A percentile compares a stretch with the other conserved stretches of the same genome.
phyloP scores from a whole-genome alignment of 176 grass and related monocot genomes.

The Carex cristatella region DNA sequence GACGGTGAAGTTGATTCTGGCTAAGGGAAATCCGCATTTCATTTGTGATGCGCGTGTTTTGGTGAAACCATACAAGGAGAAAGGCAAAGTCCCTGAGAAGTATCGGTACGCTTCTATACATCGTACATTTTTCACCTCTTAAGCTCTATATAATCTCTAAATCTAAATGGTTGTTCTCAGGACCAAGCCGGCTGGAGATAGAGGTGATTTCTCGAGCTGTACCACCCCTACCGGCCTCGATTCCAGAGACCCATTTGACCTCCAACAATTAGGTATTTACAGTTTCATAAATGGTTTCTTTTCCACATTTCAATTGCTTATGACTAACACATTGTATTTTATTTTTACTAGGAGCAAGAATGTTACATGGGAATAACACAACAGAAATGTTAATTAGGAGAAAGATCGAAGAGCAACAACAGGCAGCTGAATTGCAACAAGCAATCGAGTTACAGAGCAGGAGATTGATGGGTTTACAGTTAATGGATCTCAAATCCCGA shows the following conservation, averaged over 20 bases:
- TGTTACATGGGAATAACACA: slow-evolving; percentile 57
- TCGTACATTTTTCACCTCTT: background rate
- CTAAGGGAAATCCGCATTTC: slow-evolving; percentile 93
- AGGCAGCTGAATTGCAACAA: slow-evolving; percentile 61
- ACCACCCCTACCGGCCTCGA: slow-evolving; percentile 48
- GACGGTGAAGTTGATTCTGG: slow-evolving; percentile 88
- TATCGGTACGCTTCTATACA: slow-evolving; percentile 45
- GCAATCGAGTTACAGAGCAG: slow-evolving; percentile 71
- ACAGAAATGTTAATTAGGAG: slow-evolving; percentile 57
- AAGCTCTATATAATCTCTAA: background rate
- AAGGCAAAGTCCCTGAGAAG: slow-evolving; percentile 94
- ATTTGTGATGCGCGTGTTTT: slow-evolving; percentile 88
- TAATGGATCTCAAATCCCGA: slow-evolving; percentile 56
- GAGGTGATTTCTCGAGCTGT: slow-evolving; percentile 63
- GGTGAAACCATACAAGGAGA: slow-evolving; percentile 96
- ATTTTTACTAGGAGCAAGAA: slow-evolving; percentile 47
- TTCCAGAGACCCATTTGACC: slow-evolving; percentile 59
- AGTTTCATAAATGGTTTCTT: background rate
- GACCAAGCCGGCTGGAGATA: slow-evolving; percentile 57
- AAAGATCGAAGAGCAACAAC: slow-evolving; percentile 84
- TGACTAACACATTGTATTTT: background rate
- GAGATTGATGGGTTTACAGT: slow-evolving; percentile 55
- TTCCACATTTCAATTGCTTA: background rate
- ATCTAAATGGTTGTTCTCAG: slow-evolving; percentile 25
- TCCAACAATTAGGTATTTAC: slow-evolving; percentile 66